Conservation (phyloP, 1,284 basidiomycete genomes). For the Puccinia triticina region DNA sequence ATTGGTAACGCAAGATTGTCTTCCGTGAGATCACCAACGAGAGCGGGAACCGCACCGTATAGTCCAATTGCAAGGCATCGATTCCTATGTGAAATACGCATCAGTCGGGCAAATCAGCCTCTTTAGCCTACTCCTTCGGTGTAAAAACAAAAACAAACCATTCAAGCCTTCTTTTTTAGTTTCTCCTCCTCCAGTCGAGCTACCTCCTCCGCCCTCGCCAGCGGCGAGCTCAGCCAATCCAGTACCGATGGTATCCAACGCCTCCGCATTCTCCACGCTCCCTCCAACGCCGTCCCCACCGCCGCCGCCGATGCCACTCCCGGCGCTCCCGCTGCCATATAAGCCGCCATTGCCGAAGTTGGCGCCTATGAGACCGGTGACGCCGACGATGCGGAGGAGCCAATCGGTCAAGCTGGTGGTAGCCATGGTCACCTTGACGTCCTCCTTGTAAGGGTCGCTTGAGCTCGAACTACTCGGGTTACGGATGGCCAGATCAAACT, state of each 20-base stretch:
- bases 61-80: conserved; percentile 85
- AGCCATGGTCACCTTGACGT: conserved; percentile 80
- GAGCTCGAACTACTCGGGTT: conserved; percentile 70
- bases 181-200: not conserved
- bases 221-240: conserved; percentile 48
- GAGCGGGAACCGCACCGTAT: conserved; percentile 87
- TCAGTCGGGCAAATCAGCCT: conserved; percentile 12
- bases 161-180: conserved; percentile 45
- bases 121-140: conserved; percentile 2
- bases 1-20: conserved; percentile 84
- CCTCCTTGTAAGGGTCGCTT: conserved; percentile 72
- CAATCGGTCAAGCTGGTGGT: conserved; percentile 83
- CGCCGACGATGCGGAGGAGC: conserved; percentile 82
- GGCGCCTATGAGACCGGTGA: conserved; percentile 70
- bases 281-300: conserved; percentile 53
- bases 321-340: conserved; percentile 60
- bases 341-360: conserved; percentile 69
- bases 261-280: conserved; percentile 62
- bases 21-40: conserved; percentile 93
- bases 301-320: conserved; percentile 54
- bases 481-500: conserved; percentile 80
- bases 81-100: conserved; percentile 65
- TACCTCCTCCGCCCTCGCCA: conserved; percentile 11
- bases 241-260: conserved; percentile 59
- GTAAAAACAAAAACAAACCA: conserved; percentile 10